Conservation (phyloP, 495 filamentous ascomycete genomes). For the Penicillium daleae region DNA sequence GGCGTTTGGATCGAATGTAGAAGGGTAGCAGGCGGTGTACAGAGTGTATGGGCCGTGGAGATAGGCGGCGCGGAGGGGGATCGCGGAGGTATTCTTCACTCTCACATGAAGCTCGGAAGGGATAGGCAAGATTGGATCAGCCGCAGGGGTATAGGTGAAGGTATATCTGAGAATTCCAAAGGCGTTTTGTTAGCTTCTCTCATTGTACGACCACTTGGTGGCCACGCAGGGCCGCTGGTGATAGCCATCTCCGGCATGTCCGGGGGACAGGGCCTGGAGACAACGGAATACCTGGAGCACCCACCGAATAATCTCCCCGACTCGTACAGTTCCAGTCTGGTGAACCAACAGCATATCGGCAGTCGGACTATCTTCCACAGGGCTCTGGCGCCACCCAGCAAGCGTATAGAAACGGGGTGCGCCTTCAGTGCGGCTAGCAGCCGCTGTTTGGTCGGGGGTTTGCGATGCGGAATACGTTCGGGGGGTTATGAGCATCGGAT, state of each 20-base stretch:
- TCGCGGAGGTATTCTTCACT: constrained; percentile 89
- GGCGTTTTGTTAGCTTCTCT: neutral
- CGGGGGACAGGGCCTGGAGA: neutral
- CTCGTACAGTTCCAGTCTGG: constrained; percentile 85
- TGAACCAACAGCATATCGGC: constrained; percentile 82
- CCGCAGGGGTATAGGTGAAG: constrained; percentile 86
- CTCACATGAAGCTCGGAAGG: constrained; percentile 78
- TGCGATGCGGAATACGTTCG: constrained; percentile 55
- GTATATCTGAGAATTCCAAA: constrained; percentile 65
- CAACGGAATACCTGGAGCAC: neutral
- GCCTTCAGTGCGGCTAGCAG: constrained; percentile 21
- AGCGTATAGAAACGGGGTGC: constrained; percentile 37
- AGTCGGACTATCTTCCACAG: constrained; percentile 21
- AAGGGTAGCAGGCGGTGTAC: constrained; percentile 80
- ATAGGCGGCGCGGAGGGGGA: constrained; percentile 90
- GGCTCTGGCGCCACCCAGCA: constrained; percentile 45
- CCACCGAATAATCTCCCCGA: constrained; percentile 84
- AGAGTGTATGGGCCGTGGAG: constrained; percentile 94
- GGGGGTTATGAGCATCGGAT: constrained; percentile 54
- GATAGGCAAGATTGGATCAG: constrained; percentile 83
- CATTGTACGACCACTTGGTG: neutral
- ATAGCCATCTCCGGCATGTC: neutral
- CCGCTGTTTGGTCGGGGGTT: constrained; percentile 38
- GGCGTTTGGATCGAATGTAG: constrained; percentile 75
- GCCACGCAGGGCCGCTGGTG: neutral